Percentiles rank a stretch among this genome's conserved stretches.
These are phyloP conservation scores for Fibroporia radiculosa DNA, from an alignment of 768 basidiomycete genomes.

Conservation along the genomic window DNA sequence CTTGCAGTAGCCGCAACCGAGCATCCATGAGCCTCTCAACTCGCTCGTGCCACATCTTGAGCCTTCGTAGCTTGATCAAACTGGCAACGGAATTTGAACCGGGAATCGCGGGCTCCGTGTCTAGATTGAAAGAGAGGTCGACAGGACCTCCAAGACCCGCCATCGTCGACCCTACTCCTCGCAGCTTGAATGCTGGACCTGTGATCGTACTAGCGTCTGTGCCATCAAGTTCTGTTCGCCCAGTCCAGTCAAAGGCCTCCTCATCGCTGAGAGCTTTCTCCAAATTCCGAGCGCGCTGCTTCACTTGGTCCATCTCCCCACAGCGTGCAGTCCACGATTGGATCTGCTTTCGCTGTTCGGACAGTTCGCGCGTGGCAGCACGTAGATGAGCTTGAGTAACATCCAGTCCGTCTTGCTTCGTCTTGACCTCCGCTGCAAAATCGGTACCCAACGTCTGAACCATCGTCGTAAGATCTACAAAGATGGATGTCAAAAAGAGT, in stretches of 20 bases:
- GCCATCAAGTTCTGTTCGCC: constrained; percentile 47
- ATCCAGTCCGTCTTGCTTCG: constrained; percentile 84
- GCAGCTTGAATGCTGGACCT: constrained; percentile 64
- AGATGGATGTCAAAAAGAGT: background rate
- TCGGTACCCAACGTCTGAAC: constrained; percentile 72
- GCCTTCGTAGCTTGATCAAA: constrained; percentile 63
- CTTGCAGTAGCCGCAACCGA: constrained; percentile 63
- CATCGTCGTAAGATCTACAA: constrained; percentile 75
- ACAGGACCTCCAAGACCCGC: constrained; percentile 54
- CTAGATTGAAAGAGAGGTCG: constrained; percentile 55
- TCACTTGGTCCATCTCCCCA: constrained; percentile 72
- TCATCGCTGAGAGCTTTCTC: constrained; percentile 73
- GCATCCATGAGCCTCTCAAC: constrained; percentile 68
- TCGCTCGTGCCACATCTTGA: constrained; percentile 79
- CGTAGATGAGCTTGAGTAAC: constrained; percentile 82
- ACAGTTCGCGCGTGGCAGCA: constrained; percentile 82
- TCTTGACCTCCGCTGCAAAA: constrained; percentile 76
- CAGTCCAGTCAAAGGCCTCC: constrained; percentile 85
- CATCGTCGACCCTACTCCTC: constrained; percentile 62
- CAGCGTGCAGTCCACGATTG: constrained; percentile 66
- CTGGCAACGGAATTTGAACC: constrained; percentile 46
- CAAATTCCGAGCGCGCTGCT: constrained; percentile 77
- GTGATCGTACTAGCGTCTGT: constrained; percentile 28
- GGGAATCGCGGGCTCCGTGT: constrained; percentile 70
- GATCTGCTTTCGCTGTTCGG: constrained; percentile 84